Evolutionary conservation across 192 early-diverging fungal species (phyloP).

Genomic region (Pilaira anomala): DNA sequence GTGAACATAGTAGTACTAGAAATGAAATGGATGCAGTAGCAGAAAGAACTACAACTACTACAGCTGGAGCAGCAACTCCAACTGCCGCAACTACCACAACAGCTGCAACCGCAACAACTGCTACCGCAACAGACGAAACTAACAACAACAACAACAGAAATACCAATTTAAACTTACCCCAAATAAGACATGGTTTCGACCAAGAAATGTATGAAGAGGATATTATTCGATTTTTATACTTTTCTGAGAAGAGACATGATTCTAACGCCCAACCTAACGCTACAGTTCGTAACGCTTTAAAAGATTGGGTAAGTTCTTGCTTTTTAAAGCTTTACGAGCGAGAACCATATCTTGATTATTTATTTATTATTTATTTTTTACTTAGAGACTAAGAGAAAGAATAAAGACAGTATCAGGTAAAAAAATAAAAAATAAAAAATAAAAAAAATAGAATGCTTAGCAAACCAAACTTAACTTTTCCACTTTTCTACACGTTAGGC

Average conservation of each 20-base stretch:
- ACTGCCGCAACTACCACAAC: too few relatives aligned
- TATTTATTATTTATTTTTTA: neutral
- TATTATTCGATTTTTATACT: slow-evolving; percentile 50
- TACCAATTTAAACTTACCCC: neutral
- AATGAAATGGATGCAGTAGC: slow-evolving; percentile 31
- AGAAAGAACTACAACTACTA: neutral
- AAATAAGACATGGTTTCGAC: slow-evolving; percentile 50
- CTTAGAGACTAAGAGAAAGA: slow-evolving; percentile 48
- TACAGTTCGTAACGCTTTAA: slow-evolving; percentile 9
- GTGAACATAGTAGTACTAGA: slow-evolving; percentile 22
- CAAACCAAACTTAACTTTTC: neutral
- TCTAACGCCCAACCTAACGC: slow-evolving; percentile 33
- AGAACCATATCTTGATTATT: neutral
- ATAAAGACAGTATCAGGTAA: slow-evolving; percentile 74
- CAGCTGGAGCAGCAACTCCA: neutral
- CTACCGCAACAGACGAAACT: too few relatives aligned
- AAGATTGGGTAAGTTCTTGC: slow-evolving; percentile 47
- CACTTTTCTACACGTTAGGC: slow-evolving; percentile 37
- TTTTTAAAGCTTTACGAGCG: too few relatives aligned
- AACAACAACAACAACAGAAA: neutral
- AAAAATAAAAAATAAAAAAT: neutral
- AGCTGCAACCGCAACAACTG: too few relatives aligned
- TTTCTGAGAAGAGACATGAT: slow-evolving; percentile 54
- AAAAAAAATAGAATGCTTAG: neutral
- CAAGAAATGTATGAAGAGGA: slow-evolving; percentile 49